These are phyloP conservation scores for Teratosphaeria epicoccoides DNA, from an alignment of 2,329 filamentous ascomycete genomes.

Conservation along the genomic window DNA sequence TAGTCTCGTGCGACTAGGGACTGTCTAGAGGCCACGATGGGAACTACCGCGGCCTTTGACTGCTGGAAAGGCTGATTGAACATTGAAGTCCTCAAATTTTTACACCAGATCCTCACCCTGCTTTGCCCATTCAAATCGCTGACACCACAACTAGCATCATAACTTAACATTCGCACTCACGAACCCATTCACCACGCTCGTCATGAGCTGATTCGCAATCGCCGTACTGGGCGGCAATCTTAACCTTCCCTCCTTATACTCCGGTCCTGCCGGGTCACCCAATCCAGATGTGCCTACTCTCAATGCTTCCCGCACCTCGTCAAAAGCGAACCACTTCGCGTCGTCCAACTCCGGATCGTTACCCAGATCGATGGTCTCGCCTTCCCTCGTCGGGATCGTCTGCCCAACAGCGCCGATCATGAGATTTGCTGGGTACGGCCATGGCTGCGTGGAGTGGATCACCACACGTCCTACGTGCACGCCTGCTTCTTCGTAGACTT, in stretches of 20 bases:
- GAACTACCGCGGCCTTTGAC: too few species aligned
- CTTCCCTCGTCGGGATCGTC: constrained; percentile 50
- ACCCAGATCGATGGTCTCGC: constrained; percentile 70
- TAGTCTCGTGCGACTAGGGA: too few species aligned
- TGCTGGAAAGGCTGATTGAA: too few species aligned
- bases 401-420: constrained; percentile 68
- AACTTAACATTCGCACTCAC: constrained; percentile 42
- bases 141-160: too few species aligned
- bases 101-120: too few species aligned
- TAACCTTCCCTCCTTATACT: constrained; percentile 66
- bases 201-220: constrained; percentile 83
- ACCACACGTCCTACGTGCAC: constrained; percentile 40
- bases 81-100: not conserved
- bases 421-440: constrained; percentile 44
- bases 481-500: constrained; percentile 42
- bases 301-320: constrained; percentile 69
- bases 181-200: constrained; percentile 68
- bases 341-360: constrained; percentile 87
- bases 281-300: constrained; percentile 55
- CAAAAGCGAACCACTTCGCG: constrained; percentile 77
- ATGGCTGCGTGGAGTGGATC: constrained; percentile 42
- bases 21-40: too few species aligned
- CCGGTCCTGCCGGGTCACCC: constrained; percentile 52
- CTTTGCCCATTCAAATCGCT: too few species aligned
- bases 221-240: constrained; percentile 75